Evolutionary conservation across 345 rosid species (phyloP).

Genomic region (Citrus mangshanensis): DNA sequence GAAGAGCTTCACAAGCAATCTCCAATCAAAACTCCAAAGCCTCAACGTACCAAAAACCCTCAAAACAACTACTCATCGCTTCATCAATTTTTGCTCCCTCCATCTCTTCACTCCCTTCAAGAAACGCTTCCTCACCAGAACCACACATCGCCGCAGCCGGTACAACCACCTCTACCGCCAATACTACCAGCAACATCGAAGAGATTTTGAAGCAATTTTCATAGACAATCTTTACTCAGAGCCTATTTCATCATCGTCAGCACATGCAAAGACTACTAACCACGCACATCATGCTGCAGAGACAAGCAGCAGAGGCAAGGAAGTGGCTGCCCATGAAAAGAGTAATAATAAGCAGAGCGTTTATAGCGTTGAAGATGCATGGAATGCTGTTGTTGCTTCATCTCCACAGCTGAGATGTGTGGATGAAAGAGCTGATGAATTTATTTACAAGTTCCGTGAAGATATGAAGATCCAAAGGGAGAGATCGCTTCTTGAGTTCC

Average conservation of each 20-base stretch:
- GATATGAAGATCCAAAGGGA: constrained; percentile 67
- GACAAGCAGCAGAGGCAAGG: constrained; percentile 31
- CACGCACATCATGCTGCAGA: constrained; percentile 18
- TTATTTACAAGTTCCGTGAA: constrained; percentile 58
- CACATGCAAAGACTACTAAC: constrained; percentile 1
- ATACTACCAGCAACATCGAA: constrained; percentile 23
- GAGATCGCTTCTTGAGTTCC: constrained; percentile 51
- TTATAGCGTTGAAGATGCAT: constrained; percentile 68
- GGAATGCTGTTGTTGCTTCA: constrained; percentile 68
- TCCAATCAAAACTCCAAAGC: constrained; percentile 47
- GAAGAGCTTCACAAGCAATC: constrained; percentile 41
- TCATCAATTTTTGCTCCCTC: constrained; percentile 41
- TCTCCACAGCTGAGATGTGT: constrained; percentile 79
- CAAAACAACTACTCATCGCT: constrained; percentile 34
- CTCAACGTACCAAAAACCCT: constrained; percentile 37
- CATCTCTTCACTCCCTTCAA: constrained; percentile 46
- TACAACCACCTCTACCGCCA: constrained; percentile 21
- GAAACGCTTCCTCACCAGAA: constrained; percentile 33
- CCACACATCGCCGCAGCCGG: constrained; percentile 11
- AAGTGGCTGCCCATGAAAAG: constrained; percentile 14
- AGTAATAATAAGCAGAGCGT: constrained; percentile 8
- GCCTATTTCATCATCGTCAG: background rate
- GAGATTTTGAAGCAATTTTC: constrained; percentile 32
- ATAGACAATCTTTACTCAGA: constrained; percentile 46
- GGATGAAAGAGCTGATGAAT: constrained; percentile 85